Conservation (phyloP, 2,329 filamentous ascomycete genomes). For the Aspergillus sclerotialis region DNA sequence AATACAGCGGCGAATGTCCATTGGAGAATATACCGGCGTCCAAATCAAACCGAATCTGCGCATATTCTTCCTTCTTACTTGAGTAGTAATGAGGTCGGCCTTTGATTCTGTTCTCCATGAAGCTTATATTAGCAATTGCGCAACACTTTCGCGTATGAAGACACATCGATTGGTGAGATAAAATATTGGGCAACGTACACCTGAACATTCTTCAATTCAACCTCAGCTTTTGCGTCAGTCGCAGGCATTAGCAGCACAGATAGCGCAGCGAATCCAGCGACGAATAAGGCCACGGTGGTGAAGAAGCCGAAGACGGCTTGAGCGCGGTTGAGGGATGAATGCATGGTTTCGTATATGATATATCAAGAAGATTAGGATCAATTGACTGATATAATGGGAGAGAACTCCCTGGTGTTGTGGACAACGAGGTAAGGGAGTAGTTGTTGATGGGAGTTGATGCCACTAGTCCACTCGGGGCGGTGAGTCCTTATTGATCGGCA, state of each 20-base stretch:
- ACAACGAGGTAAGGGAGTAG: neutral
- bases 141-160: too few relatives aligned
- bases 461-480: neutral
- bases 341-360: slow-evolving; percentile 61
- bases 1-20: neutral
- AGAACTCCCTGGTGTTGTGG: neutral
- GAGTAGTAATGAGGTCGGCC: slow-evolving; percentile 96
- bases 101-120: slow-evolving; percentile 57
- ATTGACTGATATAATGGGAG: neutral
- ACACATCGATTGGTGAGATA: too few relatives aligned
- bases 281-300: slow-evolving; percentile 80
- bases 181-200: slow-evolving; percentile 54
- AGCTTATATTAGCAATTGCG: too few relatives aligned
- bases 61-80: slow-evolving; percentile 88
- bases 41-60: slow-evolving; percentile 85
- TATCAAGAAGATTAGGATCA: neutral
- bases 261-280: slow-evolving; percentile 72
- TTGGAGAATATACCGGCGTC: slow-evolving; percentile 56
- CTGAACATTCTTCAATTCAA: slow-evolving; percentile 59
- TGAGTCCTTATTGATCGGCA: neutral
- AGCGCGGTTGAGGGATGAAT: slow-evolving; percentile 73
- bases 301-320: slow-evolving; percentile 98
- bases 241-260: slow-evolving; percentile 61
- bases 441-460: slow-evolving; percentile 2
- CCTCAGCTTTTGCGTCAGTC: slow-evolving; percentile 46